phyloP scores from a whole-genome alignment of 768 basidiomycete genomes.

The Psilocybe sp. region DNA sequence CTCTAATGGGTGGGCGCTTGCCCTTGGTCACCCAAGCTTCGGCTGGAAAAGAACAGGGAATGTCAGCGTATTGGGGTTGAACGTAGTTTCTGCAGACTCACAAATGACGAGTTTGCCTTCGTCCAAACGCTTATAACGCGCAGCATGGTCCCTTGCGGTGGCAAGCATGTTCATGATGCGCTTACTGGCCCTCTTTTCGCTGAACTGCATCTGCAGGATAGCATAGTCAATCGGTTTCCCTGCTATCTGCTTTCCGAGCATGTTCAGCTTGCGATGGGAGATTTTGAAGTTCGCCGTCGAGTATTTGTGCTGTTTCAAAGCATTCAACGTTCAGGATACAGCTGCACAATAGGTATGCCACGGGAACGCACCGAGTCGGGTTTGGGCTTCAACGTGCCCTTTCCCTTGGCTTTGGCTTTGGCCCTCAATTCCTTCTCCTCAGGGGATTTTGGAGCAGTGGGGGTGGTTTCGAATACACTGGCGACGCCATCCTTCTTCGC shows the following conservation, averaged over 20 bases:
- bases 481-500: slow-evolving; percentile 41
- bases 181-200: slow-evolving; percentile 84
- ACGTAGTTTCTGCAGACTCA: slow-evolving; percentile 39
- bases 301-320: slow-evolving; percentile 75
- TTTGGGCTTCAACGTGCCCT: slow-evolving; percentile 19
- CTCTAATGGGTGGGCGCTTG: slow-evolving; percentile 51
- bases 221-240: slow-evolving; percentile 93
- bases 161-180: slow-evolving; percentile 88
- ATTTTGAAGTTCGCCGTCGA: slow-evolving; percentile 93
- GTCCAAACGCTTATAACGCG: slow-evolving; percentile 71
- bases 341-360: background rate
- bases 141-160: slow-evolving; percentile 83
- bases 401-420: slow-evolving; percentile 1
- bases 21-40: slow-evolving; percentile 96
- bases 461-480: slow-evolving; percentile 47
- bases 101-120: slow-evolving; percentile 75
- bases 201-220: slow-evolving; percentile 96
- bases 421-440: no score
- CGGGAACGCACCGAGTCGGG: slow-evolving; percentile 25
- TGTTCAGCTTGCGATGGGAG: slow-evolving; percentile 89
- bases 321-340: background rate
- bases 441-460: slow-evolving; percentile 6
- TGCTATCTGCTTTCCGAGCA: slow-evolving; percentile 81
- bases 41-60: slow-evolving; percentile 41
- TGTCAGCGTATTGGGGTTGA: background rate